Percentiles rank a stretch among this genome's conserved stretches.
These are phyloP conservation scores for Cyclostephanos tholiformis DNA, from an alignment of 108 stramenopile genomes.

Conservation along the genomic window DNA sequence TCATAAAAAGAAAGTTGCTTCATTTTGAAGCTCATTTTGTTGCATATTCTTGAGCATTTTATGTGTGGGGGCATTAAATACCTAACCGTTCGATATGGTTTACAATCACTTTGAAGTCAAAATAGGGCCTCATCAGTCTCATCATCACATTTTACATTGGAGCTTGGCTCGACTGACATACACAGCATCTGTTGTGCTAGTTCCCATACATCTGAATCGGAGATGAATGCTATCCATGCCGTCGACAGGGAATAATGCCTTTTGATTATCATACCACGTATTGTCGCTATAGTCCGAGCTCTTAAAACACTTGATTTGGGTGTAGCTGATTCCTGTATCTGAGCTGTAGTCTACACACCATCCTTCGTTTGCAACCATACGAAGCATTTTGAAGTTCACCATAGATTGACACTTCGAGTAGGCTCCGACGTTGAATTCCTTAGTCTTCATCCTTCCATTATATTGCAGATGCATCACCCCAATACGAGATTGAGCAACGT, in stretches of 20 bases:
- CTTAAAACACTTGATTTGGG: not conserved
- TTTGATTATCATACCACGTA: not conserved
- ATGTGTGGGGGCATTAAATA: no score
- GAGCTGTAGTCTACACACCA: conserved; percentile 15
- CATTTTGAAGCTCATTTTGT: no score
- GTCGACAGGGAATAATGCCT: not conserved
- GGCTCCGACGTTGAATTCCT: not conserved
- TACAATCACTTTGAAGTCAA: no score
- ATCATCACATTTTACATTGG: not conserved
- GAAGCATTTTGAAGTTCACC: conserved; percentile 3
- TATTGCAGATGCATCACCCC: conserved; percentile 18
- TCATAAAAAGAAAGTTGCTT: no score
- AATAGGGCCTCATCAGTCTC: no score
- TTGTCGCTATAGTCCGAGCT: not conserved
- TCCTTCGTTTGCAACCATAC: not conserved
- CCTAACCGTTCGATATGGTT: no score
- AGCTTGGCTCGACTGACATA: conserved; percentile 4
- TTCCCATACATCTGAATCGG: conserved; percentile 1
- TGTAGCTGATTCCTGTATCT: not conserved
- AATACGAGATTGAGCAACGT: not conserved
- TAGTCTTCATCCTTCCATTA: not conserved
- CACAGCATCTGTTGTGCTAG: not conserved
- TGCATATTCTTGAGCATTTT: no score
- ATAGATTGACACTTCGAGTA: conserved; percentile 3
- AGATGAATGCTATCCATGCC: not conserved